phyloP scores from a whole-genome alignment of 495 filamentous ascomycete genomes.

The Pseudoneurospora amorphoporcata region DNA sequence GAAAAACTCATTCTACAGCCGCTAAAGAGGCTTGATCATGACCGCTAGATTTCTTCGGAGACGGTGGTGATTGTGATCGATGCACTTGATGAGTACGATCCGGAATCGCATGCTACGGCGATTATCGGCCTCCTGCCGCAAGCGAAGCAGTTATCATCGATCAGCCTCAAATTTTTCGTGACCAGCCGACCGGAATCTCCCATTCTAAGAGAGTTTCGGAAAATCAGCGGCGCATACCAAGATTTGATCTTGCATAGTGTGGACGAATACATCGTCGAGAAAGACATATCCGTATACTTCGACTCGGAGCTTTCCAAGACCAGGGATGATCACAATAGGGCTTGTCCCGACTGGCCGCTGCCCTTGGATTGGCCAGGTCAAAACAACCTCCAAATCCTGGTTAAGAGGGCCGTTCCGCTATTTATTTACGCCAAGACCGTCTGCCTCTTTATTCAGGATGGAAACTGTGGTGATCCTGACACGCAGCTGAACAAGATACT shows the following conservation, averaged over 20 bases:
- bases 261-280: slow-evolving; percentile 9
- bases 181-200: slow-evolving; percentile 20
- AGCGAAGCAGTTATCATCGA: background rate
- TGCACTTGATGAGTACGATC: slow-evolving; percentile 40
- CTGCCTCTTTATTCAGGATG: slow-evolving; percentile 25
- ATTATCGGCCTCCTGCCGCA: slow-evolving; percentile 27
- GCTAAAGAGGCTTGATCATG: slow-evolving; percentile 5
- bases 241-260: slow-evolving; percentile 20
- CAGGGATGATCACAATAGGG: slow-evolving; percentile 6
- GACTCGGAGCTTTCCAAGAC: slow-evolving; percentile 10
- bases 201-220: slow-evolving; percentile 16
- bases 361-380: slow-evolving; percentile 30
- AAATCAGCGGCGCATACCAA: slow-evolving; percentile 9
- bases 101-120: slow-evolving; percentile 23
- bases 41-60: background rate
- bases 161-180: slow-evolving; percentile 5
- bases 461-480: background rate
- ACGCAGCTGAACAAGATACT: slow-evolving; percentile 11
- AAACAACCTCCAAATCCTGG: slow-evolving; percentile 21
- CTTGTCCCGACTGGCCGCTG: background rate
- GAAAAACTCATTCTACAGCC: slow-evolving; percentile 28
- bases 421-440: slow-evolving; percentile 37
- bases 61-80: slow-evolving; percentile 36
- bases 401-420: slow-evolving; percentile 25
- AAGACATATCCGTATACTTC: slow-evolving; percentile 23